Percentiles rank a stretch among this genome's conserved stretches.
phyloP scores from a whole-genome alignment of 2,329 filamentous ascomycete genomes.

The Paraconiothyrium brasiliense region DNA sequence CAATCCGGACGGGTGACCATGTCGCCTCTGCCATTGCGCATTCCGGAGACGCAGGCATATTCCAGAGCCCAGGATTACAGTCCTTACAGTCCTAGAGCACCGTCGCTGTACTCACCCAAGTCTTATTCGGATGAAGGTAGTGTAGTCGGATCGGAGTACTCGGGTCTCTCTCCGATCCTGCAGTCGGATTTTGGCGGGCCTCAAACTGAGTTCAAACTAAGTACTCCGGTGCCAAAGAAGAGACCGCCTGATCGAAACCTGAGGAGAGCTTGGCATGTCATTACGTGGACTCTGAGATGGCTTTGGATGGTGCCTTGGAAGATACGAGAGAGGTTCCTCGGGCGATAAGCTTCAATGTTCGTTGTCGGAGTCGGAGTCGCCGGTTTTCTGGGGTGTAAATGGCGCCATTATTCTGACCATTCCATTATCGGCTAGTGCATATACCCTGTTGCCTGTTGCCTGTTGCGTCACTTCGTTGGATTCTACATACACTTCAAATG shows the following conservation, averaged over 20 bases:
- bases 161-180: slow-evolving; percentile 18
- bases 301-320: not conserved
- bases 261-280: not conserved
- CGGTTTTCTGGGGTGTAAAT: not conserved
- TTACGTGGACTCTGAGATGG: not conserved
- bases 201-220: slow-evolving; percentile 9
- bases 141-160: slow-evolving; percentile 17
- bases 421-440: slow-evolving; percentile 4
- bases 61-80: not conserved
- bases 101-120: slow-evolving; percentile 16
- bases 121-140: slow-evolving; percentile 16
- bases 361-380: not conserved
- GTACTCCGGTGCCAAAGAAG: slow-evolving; percentile 12
- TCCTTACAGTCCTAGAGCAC: not conserved
- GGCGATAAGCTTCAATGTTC: not conserved
- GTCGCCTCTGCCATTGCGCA: slow-evolving; percentile 1
- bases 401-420: slow-evolving; percentile 7
- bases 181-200: slow-evolving; percentile 28
- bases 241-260: slow-evolving; percentile 16
- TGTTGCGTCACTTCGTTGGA: not conserved
- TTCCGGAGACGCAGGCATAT: not conserved
- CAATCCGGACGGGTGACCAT: not conserved
- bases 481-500: not conserved
- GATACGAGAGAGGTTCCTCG: not conserved
- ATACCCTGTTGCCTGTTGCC: not conserved